These are phyloP conservation scores for Sporothrix euskadiensis DNA, from an alignment of 2,329 filamentous ascomycete genomes.

Conservation along the genomic window DNA sequence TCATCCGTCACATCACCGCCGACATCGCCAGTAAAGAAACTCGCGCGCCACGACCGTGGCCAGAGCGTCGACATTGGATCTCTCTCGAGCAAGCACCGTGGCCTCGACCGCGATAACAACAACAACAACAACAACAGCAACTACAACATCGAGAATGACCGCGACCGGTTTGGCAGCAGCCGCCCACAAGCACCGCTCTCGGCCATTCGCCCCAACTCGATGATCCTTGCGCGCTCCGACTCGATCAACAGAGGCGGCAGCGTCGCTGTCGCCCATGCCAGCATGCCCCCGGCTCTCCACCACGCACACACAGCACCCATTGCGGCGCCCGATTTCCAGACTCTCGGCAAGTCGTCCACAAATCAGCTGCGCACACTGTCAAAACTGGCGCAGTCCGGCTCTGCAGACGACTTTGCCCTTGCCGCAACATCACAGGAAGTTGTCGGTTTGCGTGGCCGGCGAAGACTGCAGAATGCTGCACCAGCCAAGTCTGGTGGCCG, in stretches of 20 bases:
- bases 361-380: conserved; percentile 86
- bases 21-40: conserved; percentile 36
- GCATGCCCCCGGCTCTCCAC: conserved; percentile 42
- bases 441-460: conserved; percentile 78
- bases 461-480: conserved; percentile 69
- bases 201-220: conserved; percentile 58
- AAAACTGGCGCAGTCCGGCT: conserved; percentile 72
- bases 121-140: conserved; percentile 8
- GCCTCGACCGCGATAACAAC: not conserved
- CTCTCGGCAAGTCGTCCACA: conserved; percentile 83
- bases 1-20: conserved; percentile 38
- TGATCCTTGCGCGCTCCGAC: conserved; percentile 61
- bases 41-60: conserved; percentile 47
- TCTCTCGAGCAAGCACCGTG: conserved; percentile 45
- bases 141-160: conserved; percentile 26
- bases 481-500: conserved; percentile 55
- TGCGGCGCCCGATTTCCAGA: conserved; percentile 72
- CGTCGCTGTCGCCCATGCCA: conserved; percentile 38
- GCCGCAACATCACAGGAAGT: conserved; percentile 80
- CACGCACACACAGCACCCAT: conserved; percentile 51
- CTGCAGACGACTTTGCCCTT: conserved; percentile 78
- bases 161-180: conserved; percentile 35
- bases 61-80: conserved; percentile 65
- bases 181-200: conserved; percentile 47
- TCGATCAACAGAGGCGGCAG: conserved; percentile 46